phyloP scores from a whole-genome alignment of 306 rosid genomes.

The Phaseolus lunatus region DNA sequence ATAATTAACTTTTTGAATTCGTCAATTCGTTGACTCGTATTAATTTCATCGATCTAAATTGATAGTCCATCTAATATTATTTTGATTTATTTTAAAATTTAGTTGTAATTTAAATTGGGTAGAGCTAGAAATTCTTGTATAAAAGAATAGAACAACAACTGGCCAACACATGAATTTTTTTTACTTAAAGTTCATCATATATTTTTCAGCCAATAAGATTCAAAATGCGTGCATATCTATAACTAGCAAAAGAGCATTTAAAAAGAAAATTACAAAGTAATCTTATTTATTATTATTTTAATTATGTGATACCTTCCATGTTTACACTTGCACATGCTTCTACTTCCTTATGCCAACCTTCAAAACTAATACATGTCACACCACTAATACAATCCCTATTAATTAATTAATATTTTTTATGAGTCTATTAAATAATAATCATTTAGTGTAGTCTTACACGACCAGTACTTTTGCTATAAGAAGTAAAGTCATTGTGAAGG shows the following conservation, averaged over 20 bases:
- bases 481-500: conserved; percentile 3
- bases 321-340: conserved; percentile 14
- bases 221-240: background rate
- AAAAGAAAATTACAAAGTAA: background rate
- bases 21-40: too few relatives aligned
- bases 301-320: background rate
- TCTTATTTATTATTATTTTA: background rate
- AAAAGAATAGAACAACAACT: conserved; percentile 50
- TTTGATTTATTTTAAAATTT: conserved; percentile 41
- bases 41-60: too few relatives aligned
- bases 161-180: conserved; percentile 59
- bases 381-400: background rate
- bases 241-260: background rate
- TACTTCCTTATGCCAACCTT: conserved; percentile 8
- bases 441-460: background rate
- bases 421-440: background rate
- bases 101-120: conserved; percentile 32
- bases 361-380: conserved; percentile 13
- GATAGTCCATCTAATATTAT: too few relatives aligned
- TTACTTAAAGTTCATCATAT: conserved; percentile 36
- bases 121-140: conserved; percentile 41
- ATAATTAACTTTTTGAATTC: too few relatives aligned
- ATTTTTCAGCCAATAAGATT: background rate
- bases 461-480: conserved; percentile 11
- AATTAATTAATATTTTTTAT: background rate